These are phyloP conservation scores for Cryptococcus jaspeensis DNA, from an alignment of 1,284 basidiomycete genomes.

Conservation along the genomic window DNA sequence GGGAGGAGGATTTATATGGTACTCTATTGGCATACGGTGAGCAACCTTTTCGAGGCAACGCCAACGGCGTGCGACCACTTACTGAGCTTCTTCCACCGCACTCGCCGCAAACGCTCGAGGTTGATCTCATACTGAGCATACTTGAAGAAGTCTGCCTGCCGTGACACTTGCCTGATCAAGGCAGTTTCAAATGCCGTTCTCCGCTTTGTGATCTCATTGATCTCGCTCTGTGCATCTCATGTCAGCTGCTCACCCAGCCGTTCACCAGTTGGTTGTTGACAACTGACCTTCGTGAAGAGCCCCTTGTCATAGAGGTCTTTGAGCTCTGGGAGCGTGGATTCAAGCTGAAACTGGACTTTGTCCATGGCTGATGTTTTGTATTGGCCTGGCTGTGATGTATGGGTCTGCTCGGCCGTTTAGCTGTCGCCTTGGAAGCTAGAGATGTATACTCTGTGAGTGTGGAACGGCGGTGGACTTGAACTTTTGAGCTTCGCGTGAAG, in stretches of 20 bases:
- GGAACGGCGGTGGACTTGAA: background rate
- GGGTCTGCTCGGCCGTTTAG: background rate
- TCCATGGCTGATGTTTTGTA: conserved; percentile 70
- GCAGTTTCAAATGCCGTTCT: conserved; percentile 80
- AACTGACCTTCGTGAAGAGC: conserved; percentile 75
- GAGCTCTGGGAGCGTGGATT: conserved; percentile 95
- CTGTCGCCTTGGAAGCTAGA: background rate
- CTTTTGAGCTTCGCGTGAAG: background rate
- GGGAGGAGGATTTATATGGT: conserved; percentile 51
- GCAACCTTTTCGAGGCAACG: background rate
- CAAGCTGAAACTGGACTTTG: conserved; percentile 90
- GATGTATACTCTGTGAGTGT: background rate
- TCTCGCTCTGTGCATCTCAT: conserved; percentile 60
- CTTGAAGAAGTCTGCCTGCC: conserved; percentile 83
- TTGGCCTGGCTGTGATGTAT: background rate
- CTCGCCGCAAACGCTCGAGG: conserved; percentile 74
- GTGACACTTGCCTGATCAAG: conserved; percentile 75
- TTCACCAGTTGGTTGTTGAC: too few relatives aligned
- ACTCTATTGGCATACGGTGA: conserved; percentile 17
- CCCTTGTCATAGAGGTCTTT: conserved; percentile 86
- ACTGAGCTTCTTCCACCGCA: conserved; percentile 72
- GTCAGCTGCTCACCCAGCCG: background rate
- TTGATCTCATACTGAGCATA: conserved; percentile 92
- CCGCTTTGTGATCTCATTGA: conserved; percentile 79
- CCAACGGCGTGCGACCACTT: conserved; percentile 38